Evolutionary conservation across 345 rosid genomes (phyloP).

Genomic region (Gossypium australe): DNA sequence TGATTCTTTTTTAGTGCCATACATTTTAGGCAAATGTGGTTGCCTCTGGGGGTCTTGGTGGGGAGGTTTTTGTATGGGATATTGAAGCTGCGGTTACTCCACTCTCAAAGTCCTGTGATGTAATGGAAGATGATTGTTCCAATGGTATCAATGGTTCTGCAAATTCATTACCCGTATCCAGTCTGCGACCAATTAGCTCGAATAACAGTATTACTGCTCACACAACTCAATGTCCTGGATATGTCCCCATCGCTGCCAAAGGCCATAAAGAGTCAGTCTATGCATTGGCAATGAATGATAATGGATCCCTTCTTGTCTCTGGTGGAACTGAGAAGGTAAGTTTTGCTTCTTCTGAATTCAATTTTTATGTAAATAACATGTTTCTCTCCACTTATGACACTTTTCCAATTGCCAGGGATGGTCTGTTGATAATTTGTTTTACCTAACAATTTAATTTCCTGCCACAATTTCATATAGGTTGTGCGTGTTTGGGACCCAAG

Average conservation of each 20-base stretch:
- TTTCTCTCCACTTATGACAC: background rate
- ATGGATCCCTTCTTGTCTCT: constrained; percentile 87
- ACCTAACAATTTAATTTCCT: constrained; percentile 2
- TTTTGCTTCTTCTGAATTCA: background rate
- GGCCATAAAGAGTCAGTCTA: constrained; percentile 99
- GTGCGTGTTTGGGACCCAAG: constrained; percentile 99
- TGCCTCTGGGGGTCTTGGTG: constrained; percentile 99
- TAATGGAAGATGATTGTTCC: constrained; percentile 67
- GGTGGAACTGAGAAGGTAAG: constrained; percentile 99
- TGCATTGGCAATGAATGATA: constrained; percentile 94
- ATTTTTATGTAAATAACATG: background rate
- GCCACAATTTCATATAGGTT: constrained; percentile 46
- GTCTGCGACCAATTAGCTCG: constrained; percentile 76
- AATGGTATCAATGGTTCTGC: constrained; percentile 61
- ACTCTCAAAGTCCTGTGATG: constrained; percentile 63
- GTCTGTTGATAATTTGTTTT: background rate
- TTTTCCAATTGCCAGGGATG: background rate
- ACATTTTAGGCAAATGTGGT: constrained; percentile 80
- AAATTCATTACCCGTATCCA: constrained; percentile 54
- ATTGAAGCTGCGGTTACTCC: constrained; percentile 85
- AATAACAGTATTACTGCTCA: constrained; percentile 73
- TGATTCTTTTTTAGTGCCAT: constrained; percentile 62
- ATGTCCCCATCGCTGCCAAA: constrained; percentile 76
- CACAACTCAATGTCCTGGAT: constrained; percentile 67
- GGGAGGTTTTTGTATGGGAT: constrained; percentile 99